These are phyloP conservation scores for Botrytis fragariae DNA, from an alignment of 2,329 filamentous ascomycete genomes.

Conservation along the genomic window DNA sequence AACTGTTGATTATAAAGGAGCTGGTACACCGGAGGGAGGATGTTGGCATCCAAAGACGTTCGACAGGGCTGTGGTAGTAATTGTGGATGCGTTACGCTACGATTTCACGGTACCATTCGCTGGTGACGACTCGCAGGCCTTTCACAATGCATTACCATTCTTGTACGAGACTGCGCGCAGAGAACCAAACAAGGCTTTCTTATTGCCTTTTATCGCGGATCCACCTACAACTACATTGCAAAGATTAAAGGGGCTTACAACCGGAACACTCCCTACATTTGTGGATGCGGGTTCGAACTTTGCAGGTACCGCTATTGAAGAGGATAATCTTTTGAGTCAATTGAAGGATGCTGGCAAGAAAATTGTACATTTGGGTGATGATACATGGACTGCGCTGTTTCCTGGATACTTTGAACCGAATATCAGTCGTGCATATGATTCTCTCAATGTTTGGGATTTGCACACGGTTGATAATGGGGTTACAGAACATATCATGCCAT, in stretches of 20 bases:
- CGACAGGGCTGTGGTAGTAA: constrained; percentile 82
- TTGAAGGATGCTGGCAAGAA: constrained; percentile 64
- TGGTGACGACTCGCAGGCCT: constrained; percentile 49
- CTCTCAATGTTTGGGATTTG: constrained; percentile 97
- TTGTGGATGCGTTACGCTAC: constrained; percentile 93
- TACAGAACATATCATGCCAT: constrained; percentile 81
- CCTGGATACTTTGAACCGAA: constrained; percentile 89
- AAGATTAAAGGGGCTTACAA: constrained; percentile 88
- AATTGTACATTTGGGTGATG: constrained; percentile 92
- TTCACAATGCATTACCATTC: constrained; percentile 84
- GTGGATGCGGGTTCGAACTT: constrained; percentile 94
- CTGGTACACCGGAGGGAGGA: constrained; percentile 56
- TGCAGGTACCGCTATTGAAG: constrained; percentile 89
- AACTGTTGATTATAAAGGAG: constrained; percentile 29
- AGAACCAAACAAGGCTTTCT: constrained; percentile 77
- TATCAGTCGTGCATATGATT: constrained; percentile 86
- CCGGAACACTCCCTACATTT: constrained; percentile 91
- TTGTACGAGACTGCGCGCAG: constrained; percentile 77
- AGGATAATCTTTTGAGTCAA: constrained; percentile 75
- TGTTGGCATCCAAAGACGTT: constrained; percentile 98
- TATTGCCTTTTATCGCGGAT: constrained; percentile 94
- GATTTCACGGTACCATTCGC: constrained; percentile 86
- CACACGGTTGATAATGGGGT: constrained; percentile 97
- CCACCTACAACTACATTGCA: constrained; percentile 93
- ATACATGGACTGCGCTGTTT: constrained; percentile 94